A percentile compares a stretch with the other conserved stretches of the same genome.
phyloP scores from a whole-genome alignment of 345 rosid genomes.

The Gossypium mustelinum region DNA sequence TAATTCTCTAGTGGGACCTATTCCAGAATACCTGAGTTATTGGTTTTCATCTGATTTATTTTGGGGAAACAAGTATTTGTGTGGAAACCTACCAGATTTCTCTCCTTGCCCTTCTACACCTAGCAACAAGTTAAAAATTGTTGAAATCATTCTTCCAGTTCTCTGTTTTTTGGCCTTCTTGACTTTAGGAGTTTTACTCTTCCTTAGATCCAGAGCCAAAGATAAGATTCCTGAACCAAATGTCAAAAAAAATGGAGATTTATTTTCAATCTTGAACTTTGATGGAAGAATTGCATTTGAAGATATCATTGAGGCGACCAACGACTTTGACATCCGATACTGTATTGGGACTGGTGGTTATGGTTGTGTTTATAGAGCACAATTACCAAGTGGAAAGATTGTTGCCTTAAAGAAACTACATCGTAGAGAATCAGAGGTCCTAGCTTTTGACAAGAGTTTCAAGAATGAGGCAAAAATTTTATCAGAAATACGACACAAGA shows the following conservation, averaged over 20 bases:
- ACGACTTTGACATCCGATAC: neutral
- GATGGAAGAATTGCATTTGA: constrained; percentile 12
- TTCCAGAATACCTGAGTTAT: neutral
- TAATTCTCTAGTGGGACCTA: neutral
- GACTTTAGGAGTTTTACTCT: neutral
- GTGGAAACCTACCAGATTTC: neutral
- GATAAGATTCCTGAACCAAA: neutral
- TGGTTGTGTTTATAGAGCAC: constrained; percentile 6
- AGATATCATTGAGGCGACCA: constrained; percentile 7
- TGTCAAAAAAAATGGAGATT: no score
- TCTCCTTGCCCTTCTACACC: neutral
- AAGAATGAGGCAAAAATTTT: no score
- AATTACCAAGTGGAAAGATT: neutral
- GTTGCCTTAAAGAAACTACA: constrained; percentile 5
- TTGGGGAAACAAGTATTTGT: neutral
- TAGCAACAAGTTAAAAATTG: no score
- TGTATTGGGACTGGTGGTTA: neutral
- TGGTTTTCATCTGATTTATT: neutral
- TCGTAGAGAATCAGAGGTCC: neutral
- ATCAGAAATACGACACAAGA: no score
- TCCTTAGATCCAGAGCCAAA: neutral
- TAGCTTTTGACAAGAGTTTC: no score
- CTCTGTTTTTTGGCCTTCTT: neutral
- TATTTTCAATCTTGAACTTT: neutral
- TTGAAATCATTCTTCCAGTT: no score